phyloP scores from a whole-genome alignment of 306 rosid species.

The Luffa acutangula region DNA sequence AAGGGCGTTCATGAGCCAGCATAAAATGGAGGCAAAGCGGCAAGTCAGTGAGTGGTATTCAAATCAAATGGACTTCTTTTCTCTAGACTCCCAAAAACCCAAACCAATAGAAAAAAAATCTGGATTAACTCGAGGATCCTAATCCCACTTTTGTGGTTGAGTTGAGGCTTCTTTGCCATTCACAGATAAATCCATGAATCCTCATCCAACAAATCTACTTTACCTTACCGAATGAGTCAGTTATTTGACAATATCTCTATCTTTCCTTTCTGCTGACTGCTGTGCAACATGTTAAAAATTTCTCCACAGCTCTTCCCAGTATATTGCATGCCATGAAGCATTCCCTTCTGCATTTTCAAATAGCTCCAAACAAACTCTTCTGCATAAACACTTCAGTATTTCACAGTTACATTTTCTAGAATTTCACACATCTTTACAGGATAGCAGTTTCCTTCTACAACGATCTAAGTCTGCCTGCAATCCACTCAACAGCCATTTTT shows the following conservation, averaged over 20 bases:
- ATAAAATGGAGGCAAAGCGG: no score
- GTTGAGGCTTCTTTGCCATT: no score
- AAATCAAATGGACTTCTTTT: neutral
- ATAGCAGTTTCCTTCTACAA: neutral
- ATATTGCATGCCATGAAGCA: neutral
- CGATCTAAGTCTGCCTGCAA: neutral
- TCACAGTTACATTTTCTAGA: neutral
- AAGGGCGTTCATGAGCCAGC: no score
- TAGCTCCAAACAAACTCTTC: no score
- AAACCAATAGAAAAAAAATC: no score
- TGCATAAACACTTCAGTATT: neutral
- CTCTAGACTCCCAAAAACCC: no score
- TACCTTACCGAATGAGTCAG: neutral
- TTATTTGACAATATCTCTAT: neutral
- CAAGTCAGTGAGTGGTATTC: no score
- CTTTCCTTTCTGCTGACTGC: neutral
- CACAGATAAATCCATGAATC: no score
- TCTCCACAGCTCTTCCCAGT: neutral
- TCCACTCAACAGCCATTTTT: neutral
- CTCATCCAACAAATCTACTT: neutral
- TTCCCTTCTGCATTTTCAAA: neutral
- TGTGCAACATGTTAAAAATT: neutral
- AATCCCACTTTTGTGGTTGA: no score
- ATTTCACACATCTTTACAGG: neutral
- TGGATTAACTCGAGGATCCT: no score